A percentile compares a stretch with the other conserved stretches of the same genome.
Conservation (phyloP, 164 flowering plant species). For the Protea cynaroides region DNA sequence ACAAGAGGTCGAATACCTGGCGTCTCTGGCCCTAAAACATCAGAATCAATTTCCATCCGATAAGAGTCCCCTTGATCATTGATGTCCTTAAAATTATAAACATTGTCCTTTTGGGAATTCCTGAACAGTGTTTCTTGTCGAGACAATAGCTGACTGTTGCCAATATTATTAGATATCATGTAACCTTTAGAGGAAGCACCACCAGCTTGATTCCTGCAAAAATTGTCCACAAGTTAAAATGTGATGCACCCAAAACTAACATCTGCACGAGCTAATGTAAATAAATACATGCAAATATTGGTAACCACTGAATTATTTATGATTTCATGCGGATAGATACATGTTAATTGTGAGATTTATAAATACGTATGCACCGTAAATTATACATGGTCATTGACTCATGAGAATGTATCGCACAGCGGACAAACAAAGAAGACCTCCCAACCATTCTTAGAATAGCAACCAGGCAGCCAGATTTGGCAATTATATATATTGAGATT, state of each 20-base stretch:
- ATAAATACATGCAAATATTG: background rate
- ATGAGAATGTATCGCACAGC: too few species aligned
- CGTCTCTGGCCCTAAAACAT: constrained; percentile 64
- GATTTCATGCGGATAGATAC: background rate
- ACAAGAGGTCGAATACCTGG: constrained; percentile 55
- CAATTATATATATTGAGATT: too few species aligned
- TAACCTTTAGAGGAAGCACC: constrained; percentile 14
- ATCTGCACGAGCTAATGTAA: background rate
- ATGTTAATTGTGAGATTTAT: too few species aligned
- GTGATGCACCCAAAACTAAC: background rate
- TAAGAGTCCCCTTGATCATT: constrained; percentile 12
- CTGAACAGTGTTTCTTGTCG: constrained; percentile 16
- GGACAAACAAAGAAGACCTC: too few species aligned
- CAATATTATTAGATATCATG: constrained; percentile 12
- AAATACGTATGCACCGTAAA: too few species aligned
- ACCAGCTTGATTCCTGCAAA: constrained; percentile 32
- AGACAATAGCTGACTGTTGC: constrained; percentile 9
- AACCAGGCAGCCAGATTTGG: too few species aligned
- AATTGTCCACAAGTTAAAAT: background rate
- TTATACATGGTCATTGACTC: too few species aligned
- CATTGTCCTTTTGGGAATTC: constrained; percentile 9
- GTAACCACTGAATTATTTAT: background rate
- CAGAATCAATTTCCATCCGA: constrained; percentile 25
- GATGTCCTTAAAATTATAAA: constrained; percentile 11
- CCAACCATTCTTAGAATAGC: too few species aligned